Evolutionary conservation across 2,329 filamentous ascomycete genomes (phyloP).

Genomic region (Alternaria postmessia): DNA sequence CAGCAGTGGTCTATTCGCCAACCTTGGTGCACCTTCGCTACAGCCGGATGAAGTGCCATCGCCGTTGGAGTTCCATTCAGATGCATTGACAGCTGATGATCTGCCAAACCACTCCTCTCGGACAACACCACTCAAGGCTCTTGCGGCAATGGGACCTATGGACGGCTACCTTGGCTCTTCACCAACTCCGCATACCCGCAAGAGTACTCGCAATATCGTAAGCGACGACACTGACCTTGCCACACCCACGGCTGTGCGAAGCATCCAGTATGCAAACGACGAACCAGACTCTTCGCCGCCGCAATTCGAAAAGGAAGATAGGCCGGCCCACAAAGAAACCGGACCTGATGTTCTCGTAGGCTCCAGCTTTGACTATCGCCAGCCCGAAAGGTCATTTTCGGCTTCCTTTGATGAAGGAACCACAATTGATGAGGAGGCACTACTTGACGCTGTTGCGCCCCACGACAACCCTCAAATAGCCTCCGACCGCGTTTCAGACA

Average conservation of each 20-base stretch:
- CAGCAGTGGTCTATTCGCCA: constrained; percentile 72
- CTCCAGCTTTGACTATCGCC: constrained; percentile 34
- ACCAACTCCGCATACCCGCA: constrained; percentile 46
- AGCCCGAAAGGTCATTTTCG: constrained; percentile 25
- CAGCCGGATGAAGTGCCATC: constrained; percentile 26
- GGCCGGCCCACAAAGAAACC: background rate
- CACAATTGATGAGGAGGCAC: constrained; percentile 41
- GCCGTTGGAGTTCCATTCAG: constrained; percentile 42
- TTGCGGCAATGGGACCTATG: constrained; percentile 44
- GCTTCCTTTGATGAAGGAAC: constrained; percentile 43
- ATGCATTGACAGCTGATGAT: constrained; percentile 37
- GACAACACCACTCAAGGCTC: constrained; percentile 37
- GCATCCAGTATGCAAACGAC: constrained; percentile 30
- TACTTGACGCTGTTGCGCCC: constrained; percentile 23
- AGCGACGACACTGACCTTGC: constrained; percentile 38
- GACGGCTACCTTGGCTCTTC: constrained; percentile 48
- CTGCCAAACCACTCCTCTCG: constrained; percentile 28
- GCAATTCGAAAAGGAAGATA: constrained; percentile 27
- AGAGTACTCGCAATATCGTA: constrained; percentile 33
- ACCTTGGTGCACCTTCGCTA: constrained; percentile 55
- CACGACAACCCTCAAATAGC: constrained; percentile 15
- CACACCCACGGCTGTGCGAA: constrained; percentile 41
- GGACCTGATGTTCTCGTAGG: constrained; percentile 16
- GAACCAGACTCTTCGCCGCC: constrained; percentile 50
- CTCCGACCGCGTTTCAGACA: constrained; percentile 12